Evolutionary conservation across 106 monocot species (phyloP), one percentile per base, ranked within the genome.

Genomic region (Amphibolis antarctica): DNA sequence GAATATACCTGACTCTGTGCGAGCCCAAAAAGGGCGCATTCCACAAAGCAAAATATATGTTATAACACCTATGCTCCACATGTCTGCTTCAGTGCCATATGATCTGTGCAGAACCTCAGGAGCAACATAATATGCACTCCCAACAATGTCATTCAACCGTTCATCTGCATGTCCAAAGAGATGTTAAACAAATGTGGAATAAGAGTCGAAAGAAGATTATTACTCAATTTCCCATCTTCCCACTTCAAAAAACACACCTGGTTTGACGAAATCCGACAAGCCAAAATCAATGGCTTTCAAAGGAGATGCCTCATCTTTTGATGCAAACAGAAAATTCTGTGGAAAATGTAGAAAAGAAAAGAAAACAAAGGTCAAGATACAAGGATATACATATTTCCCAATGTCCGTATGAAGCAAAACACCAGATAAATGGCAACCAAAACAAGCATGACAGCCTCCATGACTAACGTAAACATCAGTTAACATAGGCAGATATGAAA

Each of bases 1-100:
- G 78, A 98, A 98, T 23, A 98, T 98, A 51, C 96, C 96, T 2
- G 96, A 98, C 62, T 98, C 96, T 42, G 86, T 98, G 19, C 96
- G 80, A 10, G 86, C 96, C 89, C 90, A 98, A 31, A 98, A 98
- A 51, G 96, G 96, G 11, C 96, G 86, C 53, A 82, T 84, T 69
- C 96, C 96, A 65, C 90, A 98, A 0, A 98, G 79, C 42, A 98
- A 70, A 54, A 98, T 98, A 42, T 98, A 98, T 44, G 87, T 79
- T 70, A 98, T 90, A 30, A 98, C 96, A 52, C 96, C 96, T 27
- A 98, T 78, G 58, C 96, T 98, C 96, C 96, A 98, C 96, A 98
- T 98, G 66, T 98, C 96, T 42, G 90, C 96, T 73, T 98, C 96
- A 31, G 85, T 91, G 30, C 86, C 89, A 74, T 98, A 98, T 46